Evolutionary conservation across 2,329 filamentous ascomycete genomes (phyloP), one percentile per base, ranked within the genome.

Genomic region (Aspergillus vadensis): DNA sequence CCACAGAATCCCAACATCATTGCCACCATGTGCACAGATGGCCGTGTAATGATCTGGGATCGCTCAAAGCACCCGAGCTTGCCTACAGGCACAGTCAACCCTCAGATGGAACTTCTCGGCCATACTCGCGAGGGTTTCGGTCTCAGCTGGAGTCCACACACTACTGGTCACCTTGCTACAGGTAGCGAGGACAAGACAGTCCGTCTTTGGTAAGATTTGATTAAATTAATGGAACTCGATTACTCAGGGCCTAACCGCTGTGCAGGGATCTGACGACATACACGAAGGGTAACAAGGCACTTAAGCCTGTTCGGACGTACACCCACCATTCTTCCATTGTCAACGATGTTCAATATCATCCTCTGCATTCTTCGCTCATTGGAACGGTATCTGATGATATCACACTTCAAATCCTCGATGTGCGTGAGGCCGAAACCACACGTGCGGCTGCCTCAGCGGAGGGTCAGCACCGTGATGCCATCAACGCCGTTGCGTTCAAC

Each of bases 1-100:
- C 95, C 95, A 12, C 94, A 98, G 76, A 99, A 99, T 72, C 92
- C 94, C 5, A 92, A 99, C 71, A 88, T 99, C 60, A 96, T 99
- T 70, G 95, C 95, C 3, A 97, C 95, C 0, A 88, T 97, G 79
- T 92, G 91, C 65, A 87, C 91, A 7, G 91, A 97, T 74, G 91
- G 91, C 64, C 89, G 88, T 67, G 91, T 97, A 44, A 87, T 98
- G 75, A 88, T 99, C 67, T 99, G 96, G 80, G 95, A 99, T 80
- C 89, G 94, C 67, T 96, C 94, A 56, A 98, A 97, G 83, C 94
- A 98, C 75, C 89, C 89, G 52, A 86, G 89, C 58, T 82, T 88
- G 64, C 92, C 94, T 7, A 85, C 88, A 25, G 89, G 89, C 62
- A 87, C 83, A 55, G 84, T 92, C 58, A 91, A 89, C 69, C 89